phyloP scores from a whole-genome alignment of 768 basidiomycete genomes.

The Antrodiella citrinella region DNA sequence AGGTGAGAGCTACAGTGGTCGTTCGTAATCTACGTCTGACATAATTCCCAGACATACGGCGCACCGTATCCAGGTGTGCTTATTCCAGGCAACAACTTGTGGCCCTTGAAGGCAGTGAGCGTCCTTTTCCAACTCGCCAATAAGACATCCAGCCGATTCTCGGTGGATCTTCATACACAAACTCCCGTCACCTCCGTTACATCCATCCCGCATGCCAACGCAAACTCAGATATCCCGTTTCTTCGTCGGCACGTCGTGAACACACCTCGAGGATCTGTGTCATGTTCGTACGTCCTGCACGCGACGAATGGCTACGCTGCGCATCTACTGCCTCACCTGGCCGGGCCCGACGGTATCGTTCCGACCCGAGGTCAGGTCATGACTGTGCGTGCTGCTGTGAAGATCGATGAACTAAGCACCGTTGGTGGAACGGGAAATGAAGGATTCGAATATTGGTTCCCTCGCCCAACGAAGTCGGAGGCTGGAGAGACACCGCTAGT shows the following conservation, averaged over 20 bases:
- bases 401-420: conserved; percentile 28
- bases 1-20: conserved; percentile 34
- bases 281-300: conserved; percentile 63
- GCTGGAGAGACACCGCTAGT: conserved; percentile 42
- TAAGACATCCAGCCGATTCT: conserved; percentile 16
- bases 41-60: conserved; percentile 36
- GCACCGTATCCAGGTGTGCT: conserved; percentile 44
- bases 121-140: conserved; percentile 42
- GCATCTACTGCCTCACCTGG: conserved; percentile 64
- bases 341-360: conserved; percentile 46
- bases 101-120: conserved; percentile 78
- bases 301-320: conserved; percentile 83
- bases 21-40: too few species aligned
- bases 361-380: conserved; percentile 69
- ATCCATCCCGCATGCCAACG: conserved; percentile 4
- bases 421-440: conserved; percentile 40
- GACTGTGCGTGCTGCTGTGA: conserved; percentile 34
- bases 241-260: conserved; percentile 41
- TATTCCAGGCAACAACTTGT: conserved; percentile 56
- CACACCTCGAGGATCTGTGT: conserved; percentile 61
- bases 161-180: conserved; percentile 58
- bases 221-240: neutral
- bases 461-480: conserved; percentile 38
- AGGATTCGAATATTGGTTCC: conserved; percentile 76
- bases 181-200: conserved; percentile 53